phyloP scores from a whole-genome alignment of 2,329 filamentous ascomycete species.

The Fusarium sp. region DNA sequence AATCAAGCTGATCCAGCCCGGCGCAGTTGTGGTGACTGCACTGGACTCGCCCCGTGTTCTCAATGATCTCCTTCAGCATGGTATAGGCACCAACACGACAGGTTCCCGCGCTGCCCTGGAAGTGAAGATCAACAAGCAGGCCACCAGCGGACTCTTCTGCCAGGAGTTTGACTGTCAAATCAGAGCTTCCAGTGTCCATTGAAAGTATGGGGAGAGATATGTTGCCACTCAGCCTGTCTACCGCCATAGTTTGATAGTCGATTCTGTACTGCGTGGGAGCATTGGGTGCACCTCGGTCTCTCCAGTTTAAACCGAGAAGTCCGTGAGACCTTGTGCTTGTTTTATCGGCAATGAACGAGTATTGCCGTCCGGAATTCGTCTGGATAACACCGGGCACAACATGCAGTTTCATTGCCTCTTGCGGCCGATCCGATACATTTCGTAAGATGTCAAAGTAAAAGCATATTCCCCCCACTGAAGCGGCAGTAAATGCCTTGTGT shows the following conservation, averaged over 20 bases:
- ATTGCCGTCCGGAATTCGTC: accelerated
- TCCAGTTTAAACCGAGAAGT: accelerated
- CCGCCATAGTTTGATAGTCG: accelerated
- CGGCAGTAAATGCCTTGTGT: neutral
- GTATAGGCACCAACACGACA: accelerated
- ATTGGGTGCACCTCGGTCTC: too few species aligned
- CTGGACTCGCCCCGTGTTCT: accelerated
- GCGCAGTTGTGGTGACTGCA: accelerated
- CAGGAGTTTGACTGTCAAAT: accelerated
- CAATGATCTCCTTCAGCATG: accelerated
- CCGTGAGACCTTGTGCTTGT: accelerated
- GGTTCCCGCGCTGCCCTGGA: accelerated
- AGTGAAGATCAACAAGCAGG: neutral
- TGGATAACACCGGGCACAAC: neutral
- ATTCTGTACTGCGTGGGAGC: too few species aligned
- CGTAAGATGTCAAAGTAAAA: neutral
- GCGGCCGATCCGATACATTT: neutral
- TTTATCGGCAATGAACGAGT: accelerated
- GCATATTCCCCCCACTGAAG: accelerated
- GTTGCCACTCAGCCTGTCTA: too few species aligned
- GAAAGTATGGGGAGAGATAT: accelerated
- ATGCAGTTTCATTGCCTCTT: accelerated
- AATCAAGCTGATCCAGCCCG: accelerated
- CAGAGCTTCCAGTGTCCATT: neutral
- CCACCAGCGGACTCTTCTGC: accelerated